phyloP scores from a whole-genome alignment of 2,329 filamentous ascomycete genomes.

The Cladosporium sp. region DNA sequence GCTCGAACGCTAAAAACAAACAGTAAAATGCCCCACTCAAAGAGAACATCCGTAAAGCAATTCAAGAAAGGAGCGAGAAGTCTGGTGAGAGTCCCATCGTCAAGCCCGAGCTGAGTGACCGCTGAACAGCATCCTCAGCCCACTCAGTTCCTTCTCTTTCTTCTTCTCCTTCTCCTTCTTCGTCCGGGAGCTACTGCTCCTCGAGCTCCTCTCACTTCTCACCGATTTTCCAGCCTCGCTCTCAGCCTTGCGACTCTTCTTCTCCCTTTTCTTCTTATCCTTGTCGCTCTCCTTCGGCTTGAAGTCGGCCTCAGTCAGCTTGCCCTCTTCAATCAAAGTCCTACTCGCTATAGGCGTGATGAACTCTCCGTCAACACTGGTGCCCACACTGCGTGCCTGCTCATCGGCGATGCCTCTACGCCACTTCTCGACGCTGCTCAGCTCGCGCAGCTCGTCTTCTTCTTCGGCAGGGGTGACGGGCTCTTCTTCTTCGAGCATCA shows the following conservation, averaged over 20 bases:
- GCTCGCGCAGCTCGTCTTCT: constrained; percentile 55
- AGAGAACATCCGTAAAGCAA: not conserved
- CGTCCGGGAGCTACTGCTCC: constrained; percentile 18
- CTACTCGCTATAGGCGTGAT: constrained; percentile 55
- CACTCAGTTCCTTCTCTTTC: constrained; percentile 39
- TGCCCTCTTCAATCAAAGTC: constrained; percentile 42
- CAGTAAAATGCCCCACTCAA: not conserved
- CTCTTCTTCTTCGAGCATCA: constrained; percentile 20
- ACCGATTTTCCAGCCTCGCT: constrained; percentile 13
- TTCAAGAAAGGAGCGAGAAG: not conserved
- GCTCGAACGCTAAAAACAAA: not conserved
- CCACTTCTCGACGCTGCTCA: constrained; percentile 59
- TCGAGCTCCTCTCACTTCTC: constrained; percentile 5
- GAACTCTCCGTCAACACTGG: constrained; percentile 63
- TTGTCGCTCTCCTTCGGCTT: constrained; percentile 35
- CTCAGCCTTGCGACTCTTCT: constrained; percentile 17
- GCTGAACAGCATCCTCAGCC: constrained; percentile 41
- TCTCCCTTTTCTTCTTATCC: constrained; percentile 19
- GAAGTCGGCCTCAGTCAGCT: constrained; percentile 44
- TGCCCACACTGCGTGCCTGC: constrained; percentile 51
- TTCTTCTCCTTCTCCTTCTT: constrained; percentile 27
- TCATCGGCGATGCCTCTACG: constrained; percentile 59
- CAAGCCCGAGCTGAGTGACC: constrained; percentile 13
- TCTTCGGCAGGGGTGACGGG: constrained; percentile 24
- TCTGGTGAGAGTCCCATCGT: not conserved